Evolutionary conservation across 352 stramenopile species (phyloP).

Genomic region (Pythium pyrilobum): DNA sequence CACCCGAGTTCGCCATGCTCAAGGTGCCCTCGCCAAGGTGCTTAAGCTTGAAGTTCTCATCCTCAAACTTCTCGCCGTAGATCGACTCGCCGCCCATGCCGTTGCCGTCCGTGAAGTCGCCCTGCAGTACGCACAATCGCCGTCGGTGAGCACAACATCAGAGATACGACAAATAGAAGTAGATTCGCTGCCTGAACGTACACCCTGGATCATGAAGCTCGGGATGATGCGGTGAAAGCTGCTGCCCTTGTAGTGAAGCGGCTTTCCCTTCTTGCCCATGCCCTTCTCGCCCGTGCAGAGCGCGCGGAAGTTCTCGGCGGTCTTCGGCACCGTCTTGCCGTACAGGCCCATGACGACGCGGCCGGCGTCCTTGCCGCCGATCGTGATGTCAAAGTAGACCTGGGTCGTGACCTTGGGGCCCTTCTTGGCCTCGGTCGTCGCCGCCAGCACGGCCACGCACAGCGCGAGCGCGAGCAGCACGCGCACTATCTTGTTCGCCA

Average conservation of each 20-base stretch:
- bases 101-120: constrained; percentile 78
- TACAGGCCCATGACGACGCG: constrained; percentile 84
- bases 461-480: constrained; percentile 25
- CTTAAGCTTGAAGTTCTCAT: constrained; percentile 89
- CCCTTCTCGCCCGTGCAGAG: constrained; percentile 72
- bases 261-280: constrained; percentile 90
- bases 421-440: constrained; percentile 27
- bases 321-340: constrained; percentile 85
- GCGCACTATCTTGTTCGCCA: constrained; percentile 51
- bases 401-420: constrained; percentile 84
- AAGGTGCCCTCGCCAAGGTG: constrained; percentile 63
- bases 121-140: constrained; percentile 16
- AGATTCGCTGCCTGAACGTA: too few relatives aligned
- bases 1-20: constrained; percentile 82
- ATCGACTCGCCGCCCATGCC: constrained; percentile 76
- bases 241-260: constrained; percentile 95
- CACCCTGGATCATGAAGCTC: constrained; percentile 89
- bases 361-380: constrained; percentile 82
- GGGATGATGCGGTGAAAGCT: constrained; percentile 98
- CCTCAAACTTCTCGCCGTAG: constrained; percentile 73
- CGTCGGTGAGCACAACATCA: background rate
- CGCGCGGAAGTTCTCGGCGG: constrained; percentile 65
- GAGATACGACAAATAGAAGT: background rate
- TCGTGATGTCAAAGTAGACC: constrained; percentile 96
- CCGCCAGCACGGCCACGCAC: constrained; percentile 30